Evolutionary conservation across 2,329 filamentous ascomycete genomes (phyloP).

Genomic region (Trichoderma endophyticum): DNA sequence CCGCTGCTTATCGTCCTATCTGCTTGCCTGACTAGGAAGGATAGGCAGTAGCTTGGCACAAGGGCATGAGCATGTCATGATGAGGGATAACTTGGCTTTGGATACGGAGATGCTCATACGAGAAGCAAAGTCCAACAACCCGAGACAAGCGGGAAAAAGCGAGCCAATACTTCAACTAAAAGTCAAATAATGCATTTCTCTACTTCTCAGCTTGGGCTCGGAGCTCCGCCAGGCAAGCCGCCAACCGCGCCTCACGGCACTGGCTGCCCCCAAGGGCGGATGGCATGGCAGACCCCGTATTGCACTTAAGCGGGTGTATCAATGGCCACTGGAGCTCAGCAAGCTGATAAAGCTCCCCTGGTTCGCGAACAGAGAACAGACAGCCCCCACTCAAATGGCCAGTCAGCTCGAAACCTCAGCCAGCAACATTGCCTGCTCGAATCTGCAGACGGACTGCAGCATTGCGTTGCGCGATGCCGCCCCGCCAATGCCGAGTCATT

Average conservation of each 20-base stretch:
- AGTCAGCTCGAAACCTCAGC: conserved; percentile 10
- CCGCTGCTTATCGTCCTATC: conserved; percentile 7
- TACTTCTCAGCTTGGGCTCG: background rate
- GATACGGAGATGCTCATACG: background rate
- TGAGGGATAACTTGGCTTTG: conserved; percentile 1
- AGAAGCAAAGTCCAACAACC: background rate
- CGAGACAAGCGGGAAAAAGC: background rate
- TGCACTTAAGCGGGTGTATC: background rate
- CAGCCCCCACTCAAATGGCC: background rate
- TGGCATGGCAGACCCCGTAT: background rate
- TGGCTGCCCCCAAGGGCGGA: background rate
- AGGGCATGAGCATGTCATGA: conserved; percentile 4
- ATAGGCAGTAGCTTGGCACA: conserved; percentile 4
- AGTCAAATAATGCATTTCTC: background rate
- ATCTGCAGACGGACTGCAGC: conserved; percentile 2
- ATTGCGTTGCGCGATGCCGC: conserved; percentile 9
- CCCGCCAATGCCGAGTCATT: conserved; percentile 21
- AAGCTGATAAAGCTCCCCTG: conserved; percentile 18
- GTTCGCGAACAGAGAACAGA: background rate
- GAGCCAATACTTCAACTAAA: background rate
- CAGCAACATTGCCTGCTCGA: conserved; percentile 2
- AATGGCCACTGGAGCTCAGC: conserved; percentile 4
- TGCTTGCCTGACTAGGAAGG: conserved; percentile 17
- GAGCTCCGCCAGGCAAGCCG: background rate
- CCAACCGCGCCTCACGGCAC: background rate